These are phyloP conservation scores for Immersiporthe knoxdaviesiana DNA, from an alignment of 2,329 filamentous ascomycete genomes.

Conservation along the genomic window DNA sequence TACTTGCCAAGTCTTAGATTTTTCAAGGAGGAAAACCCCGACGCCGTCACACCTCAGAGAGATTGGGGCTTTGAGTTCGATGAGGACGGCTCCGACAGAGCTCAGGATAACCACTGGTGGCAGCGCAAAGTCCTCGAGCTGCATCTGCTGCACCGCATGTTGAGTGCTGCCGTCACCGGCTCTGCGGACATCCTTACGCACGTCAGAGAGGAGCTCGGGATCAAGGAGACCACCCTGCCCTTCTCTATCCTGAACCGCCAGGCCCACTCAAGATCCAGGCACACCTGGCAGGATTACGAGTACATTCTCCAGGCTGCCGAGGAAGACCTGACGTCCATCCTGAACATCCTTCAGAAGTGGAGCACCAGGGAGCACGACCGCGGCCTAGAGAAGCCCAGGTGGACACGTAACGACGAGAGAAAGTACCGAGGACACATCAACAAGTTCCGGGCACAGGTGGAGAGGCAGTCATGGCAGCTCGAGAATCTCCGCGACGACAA, in stretches of 20 bases:
- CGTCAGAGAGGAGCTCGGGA: conserved; percentile 6
- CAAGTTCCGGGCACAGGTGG: conserved; percentile 12
- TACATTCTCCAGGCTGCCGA: conserved; percentile 13
- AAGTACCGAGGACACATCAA: conserved; percentile 35
- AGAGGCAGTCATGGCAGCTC: conserved; percentile 14
- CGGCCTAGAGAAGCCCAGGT: conserved; percentile 36
- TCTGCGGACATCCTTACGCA: background rate
- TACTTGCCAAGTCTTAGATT: conserved; percentile 6
- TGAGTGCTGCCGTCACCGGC: background rate
- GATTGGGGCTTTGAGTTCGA: background rate
- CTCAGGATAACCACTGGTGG: conserved; percentile 31
- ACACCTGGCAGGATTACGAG: conserved; percentile 15
- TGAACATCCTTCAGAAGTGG: conserved; percentile 31
- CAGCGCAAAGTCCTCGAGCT: conserved; percentile 39
- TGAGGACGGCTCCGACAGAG: background rate
- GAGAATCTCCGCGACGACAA: conserved; percentile 10
- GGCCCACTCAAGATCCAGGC: background rate
- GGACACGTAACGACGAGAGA: conserved; percentile 39
- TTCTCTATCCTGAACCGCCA: background rate
- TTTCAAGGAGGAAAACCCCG: too few relatives aligned
- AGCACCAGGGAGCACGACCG: conserved; percentile 34
- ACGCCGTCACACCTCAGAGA: background rate
- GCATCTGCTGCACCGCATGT: conserved; percentile 34
- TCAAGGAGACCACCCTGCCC: background rate
- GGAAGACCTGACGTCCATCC: conserved; percentile 8